These are phyloP conservation scores for Dillenia suffruticosa DNA, from an alignment of 164 flowering plant species.

Conservation along the genomic window DNA sequence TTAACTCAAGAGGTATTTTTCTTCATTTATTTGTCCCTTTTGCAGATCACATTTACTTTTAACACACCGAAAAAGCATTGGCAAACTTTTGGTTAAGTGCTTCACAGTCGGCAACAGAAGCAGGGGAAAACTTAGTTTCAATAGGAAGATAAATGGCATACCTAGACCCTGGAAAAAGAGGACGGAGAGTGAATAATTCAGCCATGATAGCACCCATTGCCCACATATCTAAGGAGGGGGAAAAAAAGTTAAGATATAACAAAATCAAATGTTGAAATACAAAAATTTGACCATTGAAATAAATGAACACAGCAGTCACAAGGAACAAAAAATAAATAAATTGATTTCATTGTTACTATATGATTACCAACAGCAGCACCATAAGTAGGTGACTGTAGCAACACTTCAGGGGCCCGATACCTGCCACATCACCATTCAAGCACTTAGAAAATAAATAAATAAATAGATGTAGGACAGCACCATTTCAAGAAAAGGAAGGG, in stretches of 20 bases:
- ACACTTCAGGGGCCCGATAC: constrained; percentile 98
- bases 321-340: not conserved
- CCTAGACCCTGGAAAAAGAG: constrained; percentile 94
- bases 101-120: no score
- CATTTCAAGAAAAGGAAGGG: not conserved
- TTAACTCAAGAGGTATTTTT: no score
- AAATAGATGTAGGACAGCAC: not conserved
- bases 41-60: no score
- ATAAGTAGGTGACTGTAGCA: constrained; percentile 76
- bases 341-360: not conserved
- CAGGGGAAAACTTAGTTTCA: no score
- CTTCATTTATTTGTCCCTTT: no score
- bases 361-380: constrained; percentile 85
- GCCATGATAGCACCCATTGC: constrained; percentile 99
- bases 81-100: no score
- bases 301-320: not conserved
- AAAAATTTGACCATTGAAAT: not conserved
- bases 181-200: constrained; percentile 80
- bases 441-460: not conserved
- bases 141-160: constrained; percentile 5
- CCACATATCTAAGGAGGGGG: constrained; percentile 74
- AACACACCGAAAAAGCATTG: no score
- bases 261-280: not conserved
- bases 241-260: not conserved
- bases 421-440: constrained; percentile 26